Conservation (phyloP, 371 early-diverging fungal species). For the Neoconidiobolus thromboides region DNA sequence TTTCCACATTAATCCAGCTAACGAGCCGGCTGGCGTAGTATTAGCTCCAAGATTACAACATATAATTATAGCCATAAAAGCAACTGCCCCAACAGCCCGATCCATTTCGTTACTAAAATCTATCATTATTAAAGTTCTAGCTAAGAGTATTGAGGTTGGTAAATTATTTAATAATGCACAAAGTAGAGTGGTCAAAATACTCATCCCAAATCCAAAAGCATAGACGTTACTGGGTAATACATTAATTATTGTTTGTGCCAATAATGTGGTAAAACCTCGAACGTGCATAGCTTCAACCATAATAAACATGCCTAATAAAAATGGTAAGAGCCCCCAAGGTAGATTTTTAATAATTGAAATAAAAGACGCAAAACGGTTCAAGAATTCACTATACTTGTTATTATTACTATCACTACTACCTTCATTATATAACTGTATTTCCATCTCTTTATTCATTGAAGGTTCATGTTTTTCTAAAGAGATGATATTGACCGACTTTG, state of each 20-base stretch:
- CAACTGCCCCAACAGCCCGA: constrained; percentile 17
- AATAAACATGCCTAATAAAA: constrained; percentile 66
- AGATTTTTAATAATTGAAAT: constrained; percentile 30
- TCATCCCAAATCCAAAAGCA: constrained; percentile 29
- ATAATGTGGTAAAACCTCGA: constrained; percentile 44
- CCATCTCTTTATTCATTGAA: no score
- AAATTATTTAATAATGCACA: constrained; percentile 65
- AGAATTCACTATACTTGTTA: neutral
- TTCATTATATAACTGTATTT: no score
- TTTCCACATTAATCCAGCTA: constrained; percentile 62
- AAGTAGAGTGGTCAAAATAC: constrained; percentile 39
- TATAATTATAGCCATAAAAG: constrained; percentile 52
- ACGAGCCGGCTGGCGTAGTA: constrained; percentile 42
- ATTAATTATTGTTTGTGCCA: constrained; percentile 31
- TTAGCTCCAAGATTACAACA: constrained; percentile 69
- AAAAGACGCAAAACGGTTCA: constrained; percentile 9
- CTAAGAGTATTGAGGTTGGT: constrained; percentile 66
- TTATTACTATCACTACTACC: neutral
- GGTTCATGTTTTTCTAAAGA: neutral
- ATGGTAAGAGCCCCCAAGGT: constrained; percentile 59
- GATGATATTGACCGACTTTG: neutral
- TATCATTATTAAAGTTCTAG: constrained; percentile 15
- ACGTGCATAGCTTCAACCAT: constrained; percentile 44
- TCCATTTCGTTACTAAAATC: neutral
- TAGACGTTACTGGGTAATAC: constrained; percentile 32